A percentile compares a stretch with the other conserved stretches of the same genome.
Conservation (phyloP, 1,139 yeast genomes). For the Suhomyces guaymorum region DNA sequence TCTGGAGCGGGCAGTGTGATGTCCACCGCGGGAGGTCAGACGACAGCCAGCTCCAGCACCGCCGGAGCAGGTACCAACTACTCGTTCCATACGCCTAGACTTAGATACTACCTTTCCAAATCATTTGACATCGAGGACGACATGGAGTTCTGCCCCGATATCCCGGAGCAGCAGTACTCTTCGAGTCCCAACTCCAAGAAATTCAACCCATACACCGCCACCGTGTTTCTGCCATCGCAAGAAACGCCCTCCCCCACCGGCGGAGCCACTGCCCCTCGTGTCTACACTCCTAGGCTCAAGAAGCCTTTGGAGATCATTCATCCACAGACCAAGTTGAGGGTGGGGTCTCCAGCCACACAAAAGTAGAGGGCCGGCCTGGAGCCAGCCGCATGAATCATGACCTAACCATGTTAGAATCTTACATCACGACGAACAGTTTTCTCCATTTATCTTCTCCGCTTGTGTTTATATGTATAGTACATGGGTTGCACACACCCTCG, state of each 20-base stretch:
- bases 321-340: conserved; percentile 72
- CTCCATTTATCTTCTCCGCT: conserved; percentile 1
- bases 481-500: too few relatives aligned
- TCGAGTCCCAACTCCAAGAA: conserved; percentile 28
- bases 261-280: conserved; percentile 26
- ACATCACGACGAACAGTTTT: too few relatives aligned
- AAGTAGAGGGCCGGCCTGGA: conserved; percentile 3
- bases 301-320: conserved; percentile 74
- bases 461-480: conserved; percentile 7
- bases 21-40: too few relatives aligned
- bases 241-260: conserved; percentile 14
- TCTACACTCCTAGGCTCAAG: conserved; percentile 57
- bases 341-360: conserved; percentile 52
- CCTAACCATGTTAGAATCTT: too few relatives aligned
- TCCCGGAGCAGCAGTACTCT: conserved; percentile 23
- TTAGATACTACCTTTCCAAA: conserved; percentile 52
- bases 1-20: conserved; percentile 5
- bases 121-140: conserved; percentile 68
- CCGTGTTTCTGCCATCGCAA: conserved; percentile 50
- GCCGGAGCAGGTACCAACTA: conserved; percentile 19
- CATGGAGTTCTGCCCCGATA: conserved; percentile 66
- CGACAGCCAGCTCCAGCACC: conserved; percentile 15
- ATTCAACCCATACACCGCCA: conserved; percentile 62
- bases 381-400: conserved; percentile 4
- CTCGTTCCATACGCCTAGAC: conserved; percentile 45